Base-by-base conservation (phyloP, 1,139 yeast species). In the Maudiozyma humilis region DNA sequence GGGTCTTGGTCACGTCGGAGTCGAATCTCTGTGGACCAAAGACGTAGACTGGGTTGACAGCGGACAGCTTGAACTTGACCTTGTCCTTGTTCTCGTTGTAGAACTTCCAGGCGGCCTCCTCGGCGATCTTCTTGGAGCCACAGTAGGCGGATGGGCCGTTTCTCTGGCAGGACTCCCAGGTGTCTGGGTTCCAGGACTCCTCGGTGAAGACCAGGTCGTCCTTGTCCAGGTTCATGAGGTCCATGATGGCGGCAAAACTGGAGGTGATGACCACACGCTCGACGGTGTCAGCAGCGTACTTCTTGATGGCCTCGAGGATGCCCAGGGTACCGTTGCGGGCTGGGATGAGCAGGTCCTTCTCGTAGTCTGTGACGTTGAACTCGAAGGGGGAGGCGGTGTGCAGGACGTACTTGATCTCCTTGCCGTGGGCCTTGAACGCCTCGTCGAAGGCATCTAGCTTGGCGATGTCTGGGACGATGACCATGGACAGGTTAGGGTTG, bases 151-250 rank as follows among this genome's bases (percentile, higher is more conserved):
- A 44, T 10, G 49, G 43, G 4, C 65, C 60, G 44, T 62, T 55
- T 17, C 49, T 44, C 42, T 55, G 40, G 66, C 66, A 46, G 55
- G 58, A 40, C 29, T 66, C 68, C 58, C 66, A 60, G 14, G 65
- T 57, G 35, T 67, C 63, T 35, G 61, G 61, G 49, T 69, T 69
- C 75, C 76, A 73, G 6, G 61, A 48, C 3, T 59, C 51, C 51
- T 71, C 76, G 16, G 51, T 59, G 19, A 51, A 48, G 3, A 45
- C 47, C 14, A 43, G 25, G 7, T 59, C 73, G 91, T 79, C 80
- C 84, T 89, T 93, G 91, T 83, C 68, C 82, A 88, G 63, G 85
- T 95, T 55, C 2, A 36, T 41, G 4, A 41, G 14, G 32, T 41
- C 41, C 14, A 42, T n/a, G 6, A 41, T 20, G 23, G 48, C 48